These are phyloP conservation scores for Fusarium cyanostomum DNA, from an alignment of 2,329 filamentous ascomycete species.

Conservation along the genomic window DNA sequence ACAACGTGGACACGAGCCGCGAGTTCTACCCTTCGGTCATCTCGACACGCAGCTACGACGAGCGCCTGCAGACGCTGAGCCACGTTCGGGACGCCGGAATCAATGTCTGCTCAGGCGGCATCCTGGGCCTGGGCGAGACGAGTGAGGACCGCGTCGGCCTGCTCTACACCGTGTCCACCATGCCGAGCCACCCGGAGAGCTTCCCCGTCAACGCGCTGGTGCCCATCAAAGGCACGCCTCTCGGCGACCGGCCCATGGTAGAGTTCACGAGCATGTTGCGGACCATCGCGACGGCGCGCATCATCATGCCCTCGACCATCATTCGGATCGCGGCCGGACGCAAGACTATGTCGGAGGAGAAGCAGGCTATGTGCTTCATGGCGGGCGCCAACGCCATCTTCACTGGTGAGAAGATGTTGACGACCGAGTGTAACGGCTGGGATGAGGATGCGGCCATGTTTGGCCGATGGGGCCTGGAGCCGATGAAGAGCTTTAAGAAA, in stretches of 20 bases:
- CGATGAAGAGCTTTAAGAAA: conserved; percentile 71
- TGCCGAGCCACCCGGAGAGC: conserved; percentile 85
- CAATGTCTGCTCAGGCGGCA: conserved; percentile 90
- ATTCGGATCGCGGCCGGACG: conserved; percentile 87
- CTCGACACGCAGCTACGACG: conserved; percentile 86
- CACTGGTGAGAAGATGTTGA: conserved; percentile 95
- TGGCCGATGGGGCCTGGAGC: conserved; percentile 79
- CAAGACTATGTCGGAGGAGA: conserved; percentile 85
- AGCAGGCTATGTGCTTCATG: conserved; percentile 90
- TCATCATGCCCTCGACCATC: conserved; percentile 86
- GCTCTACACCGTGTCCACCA: conserved; percentile 81
- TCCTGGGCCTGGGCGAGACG: conserved; percentile 84
- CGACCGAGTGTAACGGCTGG: conserved; percentile 90
- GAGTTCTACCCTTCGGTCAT: conserved; percentile 91
- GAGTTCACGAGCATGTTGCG: conserved; percentile 81
- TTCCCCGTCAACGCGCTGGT: conserved; percentile 93
- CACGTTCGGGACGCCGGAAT: conserved; percentile 88
- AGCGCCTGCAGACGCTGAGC: conserved; percentile 80
- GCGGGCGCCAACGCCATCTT: conserved; percentile 95
- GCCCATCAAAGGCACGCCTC: conserved; percentile 87
- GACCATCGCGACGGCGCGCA: conserved; percentile 83
- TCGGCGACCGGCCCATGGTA: conserved; percentile 78
- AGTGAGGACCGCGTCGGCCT: conserved; percentile 83
- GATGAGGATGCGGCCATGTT: conserved; percentile 89
- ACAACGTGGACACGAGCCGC: conserved; percentile 90